Base-by-base conservation (phyloP, 768 basidiomycete species). In the Naematelia aurantialba region DNA sequence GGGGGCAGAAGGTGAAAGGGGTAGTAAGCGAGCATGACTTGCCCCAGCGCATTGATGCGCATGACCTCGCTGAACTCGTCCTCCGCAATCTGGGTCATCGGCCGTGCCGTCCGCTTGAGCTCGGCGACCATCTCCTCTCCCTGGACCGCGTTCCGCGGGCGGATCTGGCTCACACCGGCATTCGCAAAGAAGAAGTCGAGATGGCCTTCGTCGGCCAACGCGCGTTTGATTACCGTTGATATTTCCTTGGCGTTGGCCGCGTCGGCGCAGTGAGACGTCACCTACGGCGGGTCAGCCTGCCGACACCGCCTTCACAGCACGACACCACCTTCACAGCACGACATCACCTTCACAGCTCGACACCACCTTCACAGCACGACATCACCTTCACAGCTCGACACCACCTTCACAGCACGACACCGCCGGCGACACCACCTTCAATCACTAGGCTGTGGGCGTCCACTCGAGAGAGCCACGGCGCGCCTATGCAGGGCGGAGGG, bases 151-250 rank as follows among this genome's bases (percentile, higher is more conserved):
- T 52, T 24, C 12, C 24, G 21, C 46, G 29, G 26, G 39, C 45
- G 22, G 44, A n/a, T 19, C 55, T 44, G 45, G 0, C 34, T 45
- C 47, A 62, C 55, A 68, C 84, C 53, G 69, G 90, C 92, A 74
- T 97, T 96, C 30, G 93, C 93, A 73, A 92, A 97, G 81, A 96
- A 96, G 63, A 93, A 85, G 66, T 97, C 93, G 12, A 97, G 81
- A 59, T 85, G 82, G 8, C 91, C 91, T 72, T 93, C 87, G 60
- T 96, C 91, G 45, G 82, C 78, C 29, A 91, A 69, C 1, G 88
- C 89, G 58, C 80, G 85, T 57, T 86, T 79, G 74, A 91, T 91
- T 1, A 91, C 74, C 4, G 77, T 78, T 21, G 83, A 80, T 56
- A 96, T 86, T 10, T 86, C 82, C 12, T 76, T 66, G 54, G 91